A percentile compares a stretch with the other conserved stretches of the same genome.
Evolutionary conservation across 2,329 filamentous ascomycete species (phyloP).

Genomic region (Ceratocystis cacaofunesta): DNA sequence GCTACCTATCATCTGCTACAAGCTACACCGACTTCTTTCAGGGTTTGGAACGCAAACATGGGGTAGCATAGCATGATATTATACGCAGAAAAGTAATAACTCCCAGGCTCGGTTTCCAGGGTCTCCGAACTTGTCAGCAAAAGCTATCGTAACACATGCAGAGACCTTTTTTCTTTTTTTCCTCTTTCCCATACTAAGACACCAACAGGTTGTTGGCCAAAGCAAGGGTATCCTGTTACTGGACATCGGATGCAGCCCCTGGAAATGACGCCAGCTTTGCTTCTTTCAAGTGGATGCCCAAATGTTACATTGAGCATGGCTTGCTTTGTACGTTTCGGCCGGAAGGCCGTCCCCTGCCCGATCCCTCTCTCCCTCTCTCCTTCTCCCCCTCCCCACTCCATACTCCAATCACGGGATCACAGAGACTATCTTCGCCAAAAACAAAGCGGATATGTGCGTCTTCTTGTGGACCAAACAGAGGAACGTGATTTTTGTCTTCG

Average conservation of each 20-base stretch:
- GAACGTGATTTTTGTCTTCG: background rate
- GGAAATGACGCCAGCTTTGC: slow-evolving; percentile 21
- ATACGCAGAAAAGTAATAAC: background rate
- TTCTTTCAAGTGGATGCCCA: background rate
- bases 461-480: background rate
- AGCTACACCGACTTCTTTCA: background rate
- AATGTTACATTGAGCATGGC: background rate
- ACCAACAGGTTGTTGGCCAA: background rate
- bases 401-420: background rate
- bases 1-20: background rate
- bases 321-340: background rate
- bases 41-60: background rate
- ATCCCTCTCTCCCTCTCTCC: background rate
- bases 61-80: background rate
- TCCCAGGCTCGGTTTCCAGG: background rate
- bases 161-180: slow-evolving; percentile 13
- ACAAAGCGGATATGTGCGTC: background rate
- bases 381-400: background rate
- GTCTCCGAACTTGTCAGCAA: background rate
- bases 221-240: background rate
- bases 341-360: background rate
- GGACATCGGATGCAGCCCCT: slow-evolving; percentile 23
- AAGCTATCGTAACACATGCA: background rate
- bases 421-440: no score
- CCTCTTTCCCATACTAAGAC: background rate